phyloP scores from a whole-genome alignment of 192 early-diverging fungal genomes.

The Endogone sp. region DNA sequence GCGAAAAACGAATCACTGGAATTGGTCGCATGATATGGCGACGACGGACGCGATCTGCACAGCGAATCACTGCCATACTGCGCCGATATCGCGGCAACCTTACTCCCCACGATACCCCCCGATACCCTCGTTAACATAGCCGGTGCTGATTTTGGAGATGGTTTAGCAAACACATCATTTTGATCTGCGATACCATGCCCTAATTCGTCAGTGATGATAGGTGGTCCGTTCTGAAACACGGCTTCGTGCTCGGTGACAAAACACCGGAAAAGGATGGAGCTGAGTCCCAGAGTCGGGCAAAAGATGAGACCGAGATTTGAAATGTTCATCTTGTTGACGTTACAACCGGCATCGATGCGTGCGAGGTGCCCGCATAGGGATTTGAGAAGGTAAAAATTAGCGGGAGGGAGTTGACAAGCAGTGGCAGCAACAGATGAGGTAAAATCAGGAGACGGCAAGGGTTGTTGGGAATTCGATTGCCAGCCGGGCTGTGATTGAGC shows the following conservation, averaged over 20 bases:
- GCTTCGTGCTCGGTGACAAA: constrained; percentile 39
- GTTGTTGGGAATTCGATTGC: constrained; percentile 23
- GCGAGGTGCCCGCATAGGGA: constrained; percentile 50
- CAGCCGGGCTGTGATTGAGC: constrained; percentile 25
- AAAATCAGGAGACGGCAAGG: constrained; percentile 7
- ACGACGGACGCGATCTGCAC: no score
- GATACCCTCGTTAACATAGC: no score
- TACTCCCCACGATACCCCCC: no score
- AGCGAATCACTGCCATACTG: no score
- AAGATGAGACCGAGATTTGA: constrained; percentile 60
- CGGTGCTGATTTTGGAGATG: no score
- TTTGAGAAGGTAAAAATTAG: constrained; percentile 46
- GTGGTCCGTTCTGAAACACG: constrained; percentile 7
- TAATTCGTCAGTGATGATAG: background rate
- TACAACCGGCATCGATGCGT: constrained; percentile 36
- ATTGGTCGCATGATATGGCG: no score
- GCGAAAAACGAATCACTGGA: no score
- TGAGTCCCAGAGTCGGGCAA: constrained; percentile 53
- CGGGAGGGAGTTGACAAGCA: constrained; percentile 38
- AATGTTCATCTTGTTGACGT: constrained; percentile 55
- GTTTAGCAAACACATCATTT: no score
- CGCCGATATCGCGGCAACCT: no score
- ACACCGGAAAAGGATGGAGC: constrained; percentile 46
- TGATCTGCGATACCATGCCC: background rate
- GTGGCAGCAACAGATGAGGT: constrained; percentile 10